Evolutionary conservation across 306 rosid species (phyloP), one percentile per base, ranked within the genome.

Genomic region (Medicago ruthenica): DNA sequence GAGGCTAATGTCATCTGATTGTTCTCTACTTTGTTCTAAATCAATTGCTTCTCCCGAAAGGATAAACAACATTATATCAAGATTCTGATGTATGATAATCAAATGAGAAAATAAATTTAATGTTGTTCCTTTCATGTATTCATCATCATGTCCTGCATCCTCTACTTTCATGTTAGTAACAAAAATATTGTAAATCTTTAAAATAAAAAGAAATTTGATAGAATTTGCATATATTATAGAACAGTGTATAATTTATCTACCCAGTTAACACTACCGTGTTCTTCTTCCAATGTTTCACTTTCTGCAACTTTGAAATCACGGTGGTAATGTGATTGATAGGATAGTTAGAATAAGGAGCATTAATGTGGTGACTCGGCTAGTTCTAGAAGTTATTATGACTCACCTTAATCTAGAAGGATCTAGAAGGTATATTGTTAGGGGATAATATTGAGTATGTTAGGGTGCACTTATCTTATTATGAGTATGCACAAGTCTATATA

Each of bases 1-100:
- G 96, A 95, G 84, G 98, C 97, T 42, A 89, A 71, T 64, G 93
- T 90, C 75, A 86, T 93, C 65, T 93, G 83, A 89, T 82, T 73
- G 5, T 58, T 54, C 42, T 34, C 6, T 22, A 6, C 40, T n/a
- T 62, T 67, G 37, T 37, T 6, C 58, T 20, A 8, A 31, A 45
- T 44, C 71, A 58, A 8, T 61, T 71, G 9, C 69, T 44, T 70
- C 65, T 67, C 62, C 68, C 59, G 44, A 71, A 81, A 81, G 16
- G 55, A 39, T 79, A n/a, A 15, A 39, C 24, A 40, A 21, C 61
- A 8, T 17, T 61, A 61, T 59, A 64, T 75, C 41, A 63, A 74
- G 51, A 57, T 65, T 70, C 16, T 79, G 55, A 24, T 57, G 63
- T 20, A 18, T 65, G 48, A 53, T 34, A 34, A 34, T 59, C 76